Conservation (phyloP, 495 filamentous ascomycete species). For the Trypethelium eluteriae region DNA sequence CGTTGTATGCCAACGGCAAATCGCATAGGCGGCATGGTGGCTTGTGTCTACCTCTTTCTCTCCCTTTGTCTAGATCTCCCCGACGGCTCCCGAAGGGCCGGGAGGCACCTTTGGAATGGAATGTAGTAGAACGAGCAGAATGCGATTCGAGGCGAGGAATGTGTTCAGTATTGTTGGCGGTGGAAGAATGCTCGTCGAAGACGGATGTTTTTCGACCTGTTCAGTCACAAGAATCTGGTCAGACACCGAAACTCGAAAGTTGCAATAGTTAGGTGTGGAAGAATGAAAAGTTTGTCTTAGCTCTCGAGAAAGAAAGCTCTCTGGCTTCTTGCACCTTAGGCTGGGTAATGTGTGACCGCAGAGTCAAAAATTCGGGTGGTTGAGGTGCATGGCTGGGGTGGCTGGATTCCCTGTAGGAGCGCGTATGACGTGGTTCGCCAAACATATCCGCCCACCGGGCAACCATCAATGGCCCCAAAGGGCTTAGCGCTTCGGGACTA, state of each 20-base stretch:
- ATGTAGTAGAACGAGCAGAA: background rate
- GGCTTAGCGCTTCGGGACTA: constrained; percentile 2
- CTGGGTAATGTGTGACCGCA: constrained; percentile 2
- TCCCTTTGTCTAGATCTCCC: constrained; percentile 21
- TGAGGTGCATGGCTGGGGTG: constrained; percentile 11
- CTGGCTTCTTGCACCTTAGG: constrained; percentile 1
- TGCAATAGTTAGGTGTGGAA: background rate
- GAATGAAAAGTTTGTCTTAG: constrained; percentile 11
- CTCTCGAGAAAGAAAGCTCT: constrained; percentile 8
- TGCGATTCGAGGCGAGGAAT: background rate
- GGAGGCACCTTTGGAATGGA: constrained; percentile 15
- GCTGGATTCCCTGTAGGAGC: background rate
- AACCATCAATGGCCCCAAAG: background rate
- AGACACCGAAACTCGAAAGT: background rate
- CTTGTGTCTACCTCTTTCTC: constrained; percentile 21
- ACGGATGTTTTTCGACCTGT: background rate
- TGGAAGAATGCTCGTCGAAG: constrained; percentile 5
- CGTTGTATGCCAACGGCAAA: constrained; percentile 40
- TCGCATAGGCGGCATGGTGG: constrained; percentile 35
- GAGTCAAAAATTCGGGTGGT: constrained; percentile 9
- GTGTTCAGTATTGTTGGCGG: background rate
- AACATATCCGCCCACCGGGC: constrained; percentile 7
- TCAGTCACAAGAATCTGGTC: background rate
- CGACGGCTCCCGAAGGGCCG: constrained; percentile 37
- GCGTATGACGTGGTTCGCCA: constrained; percentile 8